Base-by-base conservation (phyloP, 495 filamentous ascomycete genomes). In the Penicillium daleae region DNA sequence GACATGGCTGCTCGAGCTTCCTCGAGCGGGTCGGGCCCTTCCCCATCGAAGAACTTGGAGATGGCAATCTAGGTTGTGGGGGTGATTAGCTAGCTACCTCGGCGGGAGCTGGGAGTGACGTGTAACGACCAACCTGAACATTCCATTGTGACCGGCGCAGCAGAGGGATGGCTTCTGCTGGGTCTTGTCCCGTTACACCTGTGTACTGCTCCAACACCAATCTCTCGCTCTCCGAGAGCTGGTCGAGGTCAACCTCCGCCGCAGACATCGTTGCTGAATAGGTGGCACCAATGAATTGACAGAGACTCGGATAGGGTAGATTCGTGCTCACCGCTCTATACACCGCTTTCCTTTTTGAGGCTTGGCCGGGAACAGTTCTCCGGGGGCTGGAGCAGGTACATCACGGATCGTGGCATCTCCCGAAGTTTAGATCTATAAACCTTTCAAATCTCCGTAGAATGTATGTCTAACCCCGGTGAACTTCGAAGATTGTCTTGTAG, bases 1-100 rank as follows among this genome's bases (percentile, higher is more conserved):
- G 87, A 77, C 33, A 85, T 64, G 29, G 87, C 83, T 37, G 88
- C 85, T 55, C 88, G 80, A 61, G 91, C 89, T 77, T 92, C 90
- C 65, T 91, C 91, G 6, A 94, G 79, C 6, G 86, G 89, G 70
- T 97, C 91, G 37, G 91, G 85, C 5, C 89, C 86, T 76, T 98
- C 96, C 54, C 96, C 95, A 72, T 98, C 95, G 71, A 97, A 99
- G 85, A 98, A 98, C 69, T 94, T 94, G 53, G 95, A 85, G 54
- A 99, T 91, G 33, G 95, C 95, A 63, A 98, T 96, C 90, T 99
- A 72, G 12, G 21, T 26, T 44, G 59, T 42, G 48, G 35, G 27
- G 31, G 29, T 56, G n/a, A 39, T 32, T 40, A 60, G 56, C 59
- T 51, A 66, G 44, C 39, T 56, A 66, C 42, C 24, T 61, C 40